phyloP scores from a whole-genome alignment of 169 alveolate genomes.

The Cryptosporidium canis region DNA sequence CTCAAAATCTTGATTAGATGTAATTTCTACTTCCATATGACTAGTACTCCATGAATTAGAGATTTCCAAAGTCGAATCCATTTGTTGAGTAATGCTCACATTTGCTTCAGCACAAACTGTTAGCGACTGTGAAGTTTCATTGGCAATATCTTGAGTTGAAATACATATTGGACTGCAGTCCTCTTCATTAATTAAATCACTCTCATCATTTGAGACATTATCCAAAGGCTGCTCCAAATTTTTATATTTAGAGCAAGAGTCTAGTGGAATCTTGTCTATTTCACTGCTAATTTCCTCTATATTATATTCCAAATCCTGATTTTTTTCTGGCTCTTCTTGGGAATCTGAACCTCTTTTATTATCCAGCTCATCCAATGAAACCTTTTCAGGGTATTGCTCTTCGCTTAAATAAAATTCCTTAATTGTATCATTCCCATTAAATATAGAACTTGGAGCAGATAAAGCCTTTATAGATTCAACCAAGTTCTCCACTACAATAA shows the following conservation, averaged over 20 bases:
- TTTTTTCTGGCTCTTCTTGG: neutral
- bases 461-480: neutral
- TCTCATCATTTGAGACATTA: neutral
- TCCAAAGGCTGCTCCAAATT: neutral
- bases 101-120: conserved; percentile 13
- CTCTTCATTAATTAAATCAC: neutral
- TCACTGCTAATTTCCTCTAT: neutral
- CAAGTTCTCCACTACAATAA: conserved; percentile 1
- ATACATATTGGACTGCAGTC: neutral
- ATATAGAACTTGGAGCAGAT: neutral
- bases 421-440: conserved; percentile 34
- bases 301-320: neutral
- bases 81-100: neutral
- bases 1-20: neutral
- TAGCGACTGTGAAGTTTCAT: neutral
- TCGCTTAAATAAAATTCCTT: neutral
- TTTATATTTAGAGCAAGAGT: neutral
- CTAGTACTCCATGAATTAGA: neutral
- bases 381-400: neutral
- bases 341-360: neutral
- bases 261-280: neutral
- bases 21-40: neutral
- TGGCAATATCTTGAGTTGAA: neutral
- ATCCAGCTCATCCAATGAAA: neutral
- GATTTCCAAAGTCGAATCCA: neutral